These are phyloP conservation scores for Chalciporus sphaerocephalus DNA, from an alignment of 768 basidiomycete genomes.

Conservation along the genomic window DNA sequence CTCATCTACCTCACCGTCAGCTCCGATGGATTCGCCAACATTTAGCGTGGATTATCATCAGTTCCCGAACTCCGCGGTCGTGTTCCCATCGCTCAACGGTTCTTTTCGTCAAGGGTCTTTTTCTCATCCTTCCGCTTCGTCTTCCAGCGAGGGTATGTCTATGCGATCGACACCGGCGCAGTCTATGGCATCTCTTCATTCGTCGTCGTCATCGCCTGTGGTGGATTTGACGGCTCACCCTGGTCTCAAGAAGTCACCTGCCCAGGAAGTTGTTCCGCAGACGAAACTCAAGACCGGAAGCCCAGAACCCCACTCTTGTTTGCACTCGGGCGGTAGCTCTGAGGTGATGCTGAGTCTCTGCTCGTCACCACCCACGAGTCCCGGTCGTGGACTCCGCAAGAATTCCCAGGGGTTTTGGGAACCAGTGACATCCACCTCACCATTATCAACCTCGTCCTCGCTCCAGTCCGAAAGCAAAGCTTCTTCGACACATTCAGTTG, in stretches of 20 bases:
- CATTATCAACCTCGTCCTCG: constrained; percentile 18
- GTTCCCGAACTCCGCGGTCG: constrained; percentile 13
- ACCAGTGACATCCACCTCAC: constrained; percentile 12
- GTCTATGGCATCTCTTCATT: constrained; percentile 5
- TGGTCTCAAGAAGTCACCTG: not conserved
- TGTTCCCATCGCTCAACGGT: constrained; percentile 25
- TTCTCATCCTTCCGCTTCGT: not conserved
- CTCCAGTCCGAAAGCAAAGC: constrained; percentile 8
- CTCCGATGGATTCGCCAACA: not conserved
- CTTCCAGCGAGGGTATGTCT: constrained; percentile 2
- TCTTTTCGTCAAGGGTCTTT: constrained; percentile 16
- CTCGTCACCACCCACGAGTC: constrained; percentile 11
- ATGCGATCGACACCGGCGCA: constrained; percentile 11
- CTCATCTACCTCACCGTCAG: constrained; percentile 4
- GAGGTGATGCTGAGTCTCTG: constrained; percentile 6
- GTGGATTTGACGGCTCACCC: not conserved
- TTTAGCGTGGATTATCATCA: constrained; percentile 2
- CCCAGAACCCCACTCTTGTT: not conserved
- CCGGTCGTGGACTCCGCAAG: constrained; percentile 13
- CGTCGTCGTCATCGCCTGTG: not conserved
- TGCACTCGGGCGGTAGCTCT: constrained; percentile 1
- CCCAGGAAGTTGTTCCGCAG: constrained; percentile 2
- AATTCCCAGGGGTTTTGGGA: constrained; percentile 30
- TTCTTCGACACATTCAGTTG: not conserved
- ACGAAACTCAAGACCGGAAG: not conserved